phyloP scores from a whole-genome alignment of 225 moss, liverwort and hornwort genomes.

The Lunularia cruciata region DNA sequence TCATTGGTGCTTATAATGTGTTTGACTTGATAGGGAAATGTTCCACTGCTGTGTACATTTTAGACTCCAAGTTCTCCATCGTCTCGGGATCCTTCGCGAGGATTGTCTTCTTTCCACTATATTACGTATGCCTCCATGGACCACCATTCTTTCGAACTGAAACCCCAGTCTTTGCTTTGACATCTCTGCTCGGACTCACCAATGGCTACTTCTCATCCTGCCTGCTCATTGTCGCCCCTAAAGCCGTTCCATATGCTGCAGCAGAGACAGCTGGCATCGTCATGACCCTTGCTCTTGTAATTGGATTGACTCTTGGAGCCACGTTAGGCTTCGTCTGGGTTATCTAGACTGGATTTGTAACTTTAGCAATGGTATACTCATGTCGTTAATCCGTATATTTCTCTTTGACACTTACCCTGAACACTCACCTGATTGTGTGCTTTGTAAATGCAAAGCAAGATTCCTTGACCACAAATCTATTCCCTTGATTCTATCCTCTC shows the following conservation, averaged over 20 bases:
- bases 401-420: too few species aligned
- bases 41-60: slow-evolving; percentile 49
- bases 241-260: slow-evolving; percentile 59
- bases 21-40: slow-evolving; percentile 60
- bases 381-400: background rate
- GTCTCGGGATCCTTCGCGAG: slow-evolving; percentile 49
- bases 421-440: too few species aligned
- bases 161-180: slow-evolving; percentile 54
- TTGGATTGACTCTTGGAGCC: background rate
- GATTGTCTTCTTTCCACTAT: slow-evolving; percentile 58
- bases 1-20: slow-evolving; percentile 52
- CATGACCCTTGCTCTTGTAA: slow-evolving; percentile 35
- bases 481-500: too few species aligned
- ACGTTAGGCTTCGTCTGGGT: slow-evolving; percentile 17
- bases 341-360: background rate
- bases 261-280: slow-evolving; percentile 66
- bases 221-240: slow-evolving; percentile 64
- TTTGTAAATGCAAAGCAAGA: too few species aligned
- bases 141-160: slow-evolving; percentile 60
- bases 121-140: slow-evolving; percentile 51
- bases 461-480: too few species aligned
- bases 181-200: slow-evolving; percentile 55
- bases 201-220: slow-evolving; percentile 63
- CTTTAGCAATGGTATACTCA: too few species aligned
- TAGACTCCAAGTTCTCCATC: slow-evolving; percentile 48